These are phyloP conservation scores for Nothophytophthora sp. DNA, from an alignment of 352 stramenopile species.

Conservation along the genomic window DNA sequence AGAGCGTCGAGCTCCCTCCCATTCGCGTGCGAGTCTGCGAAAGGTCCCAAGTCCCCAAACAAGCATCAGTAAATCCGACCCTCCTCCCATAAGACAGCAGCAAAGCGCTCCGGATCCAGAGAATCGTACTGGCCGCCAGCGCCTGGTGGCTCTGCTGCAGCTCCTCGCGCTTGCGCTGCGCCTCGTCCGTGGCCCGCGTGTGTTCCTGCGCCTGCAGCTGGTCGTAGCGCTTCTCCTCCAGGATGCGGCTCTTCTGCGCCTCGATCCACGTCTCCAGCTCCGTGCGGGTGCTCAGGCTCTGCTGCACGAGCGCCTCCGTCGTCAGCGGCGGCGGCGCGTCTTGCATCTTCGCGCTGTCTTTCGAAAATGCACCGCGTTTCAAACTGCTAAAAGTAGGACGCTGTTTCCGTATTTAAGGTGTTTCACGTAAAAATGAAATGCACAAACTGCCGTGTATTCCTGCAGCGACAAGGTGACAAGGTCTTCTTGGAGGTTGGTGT, in stretches of 20 bases:
- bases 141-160: slow-evolving; percentile 47
- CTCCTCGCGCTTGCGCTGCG: slow-evolving; percentile 40
- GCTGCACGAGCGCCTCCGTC: slow-evolving; percentile 43
- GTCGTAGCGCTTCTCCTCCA: slow-evolving; percentile 46
- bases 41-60: not conserved
- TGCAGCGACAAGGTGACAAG: too few relatives aligned
- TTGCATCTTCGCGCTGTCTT: slow-evolving; percentile 15
- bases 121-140: slow-evolving; percentile 26
- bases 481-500: too few relatives aligned
- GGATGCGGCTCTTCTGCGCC: slow-evolving; percentile 36
- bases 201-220: slow-evolving; percentile 44
- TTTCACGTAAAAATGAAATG: too few relatives aligned
- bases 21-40: slow-evolving; percentile 39
- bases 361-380: too few relatives aligned
- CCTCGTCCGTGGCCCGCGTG: slow-evolving; percentile 35
- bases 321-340: slow-evolving; percentile 29
- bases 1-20: slow-evolving; percentile 53
- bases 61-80: slow-evolving; percentile 1
- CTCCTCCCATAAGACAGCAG: not conserved
- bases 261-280: slow-evolving; percentile 50
- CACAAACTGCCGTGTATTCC: too few relatives aligned
- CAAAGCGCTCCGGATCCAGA: not conserved
- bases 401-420: not conserved
- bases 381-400: slow-evolving; percentile 1
- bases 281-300: slow-evolving; percentile 43